Conservation (phyloP, 2,329 filamentous ascomycete species). For the Fusarium drepaniforme region DNA sequence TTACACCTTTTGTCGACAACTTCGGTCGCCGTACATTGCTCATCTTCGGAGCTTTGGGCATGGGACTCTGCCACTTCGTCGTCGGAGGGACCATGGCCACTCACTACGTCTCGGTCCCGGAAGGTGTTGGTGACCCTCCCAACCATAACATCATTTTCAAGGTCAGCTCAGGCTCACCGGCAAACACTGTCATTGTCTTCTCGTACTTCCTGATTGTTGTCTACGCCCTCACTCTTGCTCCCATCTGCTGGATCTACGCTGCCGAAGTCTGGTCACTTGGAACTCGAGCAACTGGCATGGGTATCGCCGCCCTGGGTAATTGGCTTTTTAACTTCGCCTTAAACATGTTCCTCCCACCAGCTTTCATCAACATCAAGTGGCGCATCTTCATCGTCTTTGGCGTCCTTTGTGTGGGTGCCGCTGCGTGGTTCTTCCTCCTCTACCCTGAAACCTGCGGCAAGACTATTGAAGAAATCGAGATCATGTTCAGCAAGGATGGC, state of each 20-base stretch:
- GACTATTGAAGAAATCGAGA: conserved; percentile 9
- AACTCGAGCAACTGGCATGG: neutral
- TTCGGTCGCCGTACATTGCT: neutral
- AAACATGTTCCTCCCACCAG: neutral
- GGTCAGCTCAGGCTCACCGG: neutral
- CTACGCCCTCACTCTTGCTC: neutral
- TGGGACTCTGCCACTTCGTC: neutral
- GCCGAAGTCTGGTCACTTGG: conserved; percentile 3
- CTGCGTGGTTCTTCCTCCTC: neutral
- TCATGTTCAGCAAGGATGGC: neutral
- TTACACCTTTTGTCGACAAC: neutral
- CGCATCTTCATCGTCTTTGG: neutral
- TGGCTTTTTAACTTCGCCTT: conserved; percentile 10
- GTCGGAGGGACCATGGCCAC: neutral
- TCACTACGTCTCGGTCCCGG: neutral
- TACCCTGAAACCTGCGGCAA: neutral
- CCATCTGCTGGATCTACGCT: conserved; percentile 8
- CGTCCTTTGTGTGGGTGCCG: neutral
- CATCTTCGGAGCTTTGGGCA: neutral
- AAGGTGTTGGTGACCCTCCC: neutral
- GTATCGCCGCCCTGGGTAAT: neutral
- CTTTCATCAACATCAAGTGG: neutral
- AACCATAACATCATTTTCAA: neutral
- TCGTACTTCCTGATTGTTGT: neutral
- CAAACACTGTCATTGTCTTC: neutral